Base-by-base conservation (phyloP, 306 rosid species). In the Quercus rubra region DNA sequence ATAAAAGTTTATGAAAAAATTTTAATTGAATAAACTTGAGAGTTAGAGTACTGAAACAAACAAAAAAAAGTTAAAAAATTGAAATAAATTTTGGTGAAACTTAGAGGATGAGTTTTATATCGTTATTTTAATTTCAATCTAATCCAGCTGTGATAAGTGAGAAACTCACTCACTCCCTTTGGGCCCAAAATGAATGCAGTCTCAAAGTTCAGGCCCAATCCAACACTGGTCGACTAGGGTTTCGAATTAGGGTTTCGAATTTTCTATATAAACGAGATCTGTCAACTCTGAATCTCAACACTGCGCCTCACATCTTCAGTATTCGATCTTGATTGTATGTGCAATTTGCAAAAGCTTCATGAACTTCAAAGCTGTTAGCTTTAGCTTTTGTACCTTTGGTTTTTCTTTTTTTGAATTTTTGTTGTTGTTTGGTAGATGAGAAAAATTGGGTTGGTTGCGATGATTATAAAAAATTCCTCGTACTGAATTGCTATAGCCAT, bases 391-490 rank as follows among this genome's bases (percentile, higher is more conserved):
- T 1, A 11, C 46, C 46, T 41, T 1, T 1, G 1, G 8, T 0
- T 8, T 2, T 12, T 49, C n/a, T 46, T 49, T 49, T 9, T 46
- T 2, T 11, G 4, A 49, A 49, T 4, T 23, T 14, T 13, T 4
- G 2, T 27, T 1, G 14, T 46, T 11, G 20, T 4, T 62, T 14
- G 5, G 1, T 10, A 5, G 23, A 33, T 4, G 13, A 27, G 11
- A 4, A 54, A 4, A 17, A 9, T 3, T 31, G 62, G 88, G 77
- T 59, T 62, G 82, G 85, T 80, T 88, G 99, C 92, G 75, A 79
- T 93, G 99, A 93, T 93, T 95, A 90, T 93, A 95, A 89, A 76
- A 0, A 93, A 93, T 95, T 95, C 94, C 96, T 93, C 98, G 98
- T 95, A 19, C 99, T 93, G 98, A 95, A 87, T 12, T 84, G 97